Conservation (phyloP, 805 yeast genomes). For the Kurtzmaniella fragi region DNA sequence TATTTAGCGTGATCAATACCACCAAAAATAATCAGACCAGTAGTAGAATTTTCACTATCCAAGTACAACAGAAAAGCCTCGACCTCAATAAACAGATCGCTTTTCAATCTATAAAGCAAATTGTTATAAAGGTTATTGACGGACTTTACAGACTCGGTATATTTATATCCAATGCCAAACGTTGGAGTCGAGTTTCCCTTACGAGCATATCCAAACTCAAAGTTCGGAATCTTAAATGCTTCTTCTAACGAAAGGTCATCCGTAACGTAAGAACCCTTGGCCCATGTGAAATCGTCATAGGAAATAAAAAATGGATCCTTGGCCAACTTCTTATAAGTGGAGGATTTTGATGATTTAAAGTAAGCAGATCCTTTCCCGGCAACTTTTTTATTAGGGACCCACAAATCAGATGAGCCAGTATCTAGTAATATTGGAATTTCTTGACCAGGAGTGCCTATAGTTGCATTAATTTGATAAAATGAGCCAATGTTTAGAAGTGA, state of each 20-base stretch:
- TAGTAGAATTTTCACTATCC: conserved; percentile 19
- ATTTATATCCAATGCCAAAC: conserved; percentile 14
- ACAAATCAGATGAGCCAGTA: conserved; percentile 3
- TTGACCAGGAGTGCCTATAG: no score
- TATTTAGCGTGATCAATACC: conserved; percentile 40
- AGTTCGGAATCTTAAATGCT: conserved; percentile 7
- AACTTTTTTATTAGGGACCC: conserved; percentile 3
- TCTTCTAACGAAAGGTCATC: conserved; percentile 11
- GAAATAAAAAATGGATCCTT: conserved; percentile 7
- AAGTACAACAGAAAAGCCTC: conserved; percentile 46
- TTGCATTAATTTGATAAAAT: no score
- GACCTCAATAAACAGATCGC: conserved; percentile 35
- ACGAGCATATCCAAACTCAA: conserved; percentile 14
- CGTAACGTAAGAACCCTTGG: conserved; percentile 12
- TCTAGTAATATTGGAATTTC: no score
- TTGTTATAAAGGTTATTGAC: conserved; percentile 14
- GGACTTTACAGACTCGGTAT: conserved; percentile 7
- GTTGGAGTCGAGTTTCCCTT: conserved; percentile 15
- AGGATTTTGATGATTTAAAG: conserved; percentile 12
- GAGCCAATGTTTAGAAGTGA: no score
- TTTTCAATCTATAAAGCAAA: conserved; percentile 22
- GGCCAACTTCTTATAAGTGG: conserved; percentile 11
- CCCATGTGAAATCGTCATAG: conserved; percentile 11
- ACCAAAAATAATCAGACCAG: conserved; percentile 39
- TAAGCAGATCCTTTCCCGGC: neutral